Conservation (phyloP, 257 asterid species). For the Scutellaria galericulata region DNA sequence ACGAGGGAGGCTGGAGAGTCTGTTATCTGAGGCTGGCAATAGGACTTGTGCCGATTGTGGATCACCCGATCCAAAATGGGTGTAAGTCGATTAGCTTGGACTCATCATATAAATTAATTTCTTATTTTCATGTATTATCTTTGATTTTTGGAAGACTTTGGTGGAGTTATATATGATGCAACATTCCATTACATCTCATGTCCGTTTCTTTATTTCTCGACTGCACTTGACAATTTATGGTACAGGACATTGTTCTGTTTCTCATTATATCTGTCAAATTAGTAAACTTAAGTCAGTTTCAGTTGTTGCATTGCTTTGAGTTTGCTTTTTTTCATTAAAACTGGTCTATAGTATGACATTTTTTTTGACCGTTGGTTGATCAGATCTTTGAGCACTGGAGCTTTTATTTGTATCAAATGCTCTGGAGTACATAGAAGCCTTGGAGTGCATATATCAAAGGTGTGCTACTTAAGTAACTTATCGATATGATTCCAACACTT, state of each 20-base stretch:
- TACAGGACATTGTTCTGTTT: not conserved
- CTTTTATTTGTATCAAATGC: conserved; percentile 88
- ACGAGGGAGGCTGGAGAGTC: conserved; percentile 59
- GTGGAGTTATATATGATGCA: no score
- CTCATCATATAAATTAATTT: not conserved
- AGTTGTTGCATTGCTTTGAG: not conserved
- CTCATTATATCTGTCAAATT: not conserved
- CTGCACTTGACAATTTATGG: not conserved
- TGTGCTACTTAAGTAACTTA: conserved; percentile 21
- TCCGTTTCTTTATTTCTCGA: not conserved
- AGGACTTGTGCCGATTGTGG: conserved; percentile 88
- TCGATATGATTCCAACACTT: no score
- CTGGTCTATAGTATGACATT: not conserved
- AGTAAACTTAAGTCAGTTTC: not conserved
- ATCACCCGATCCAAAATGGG: conserved; percentile 94
- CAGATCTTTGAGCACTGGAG: conserved; percentile 81
- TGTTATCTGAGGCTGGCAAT: conserved; percentile 68
- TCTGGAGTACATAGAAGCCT: conserved; percentile 95
- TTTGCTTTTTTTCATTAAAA: no score
- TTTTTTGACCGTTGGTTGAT: conserved; percentile 30
- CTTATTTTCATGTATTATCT: not conserved
- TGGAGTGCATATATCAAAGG: conserved; percentile 93
- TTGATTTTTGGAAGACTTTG: not conserved
- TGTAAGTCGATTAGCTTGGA: conserved; percentile 54
- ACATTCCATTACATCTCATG: no score